Conservation (phyloP, 805 yeast species). For the Nakazawaea populi region DNA sequence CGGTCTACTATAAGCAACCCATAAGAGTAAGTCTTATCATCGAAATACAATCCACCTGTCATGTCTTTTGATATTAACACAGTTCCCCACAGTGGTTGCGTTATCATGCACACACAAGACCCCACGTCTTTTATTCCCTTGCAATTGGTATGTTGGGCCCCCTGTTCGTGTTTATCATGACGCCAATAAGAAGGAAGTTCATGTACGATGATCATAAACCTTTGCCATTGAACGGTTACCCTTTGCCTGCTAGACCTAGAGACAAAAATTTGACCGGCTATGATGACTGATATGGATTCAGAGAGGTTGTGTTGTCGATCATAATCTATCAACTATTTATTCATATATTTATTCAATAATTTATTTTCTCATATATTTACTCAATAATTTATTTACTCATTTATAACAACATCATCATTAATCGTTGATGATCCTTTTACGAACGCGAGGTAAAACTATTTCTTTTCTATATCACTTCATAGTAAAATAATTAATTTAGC, state of each 20-base stretch:
- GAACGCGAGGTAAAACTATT: too few relatives aligned
- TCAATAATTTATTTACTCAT: slow-evolving; percentile 5
- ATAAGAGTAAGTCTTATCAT: slow-evolving; percentile 44
- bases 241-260: slow-evolving; percentile 51
- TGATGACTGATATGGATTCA: slow-evolving; percentile 34
- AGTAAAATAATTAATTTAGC: too few relatives aligned
- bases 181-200: slow-evolving; percentile 67
- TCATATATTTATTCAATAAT: neutral
- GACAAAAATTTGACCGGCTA: slow-evolving; percentile 43
- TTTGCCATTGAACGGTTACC: slow-evolving; percentile 52
- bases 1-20: slow-evolving; percentile 28
- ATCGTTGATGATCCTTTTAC: too few relatives aligned
- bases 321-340: neutral
- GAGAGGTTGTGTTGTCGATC: too few relatives aligned
- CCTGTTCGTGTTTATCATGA: slow-evolving; percentile 46
- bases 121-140: slow-evolving; percentile 64
- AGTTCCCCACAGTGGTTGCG: slow-evolving; percentile 49
- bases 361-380: neutral
- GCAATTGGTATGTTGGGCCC: slow-evolving; percentile 67
- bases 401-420: neutral
- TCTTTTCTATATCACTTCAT: too few relatives aligned
- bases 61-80: too few relatives aligned
- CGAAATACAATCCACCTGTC: neutral
- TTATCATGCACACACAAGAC: slow-evolving; percentile 70
- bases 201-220: slow-evolving; percentile 61